Evolutionary conservation across 78 protist genomes (phyloP), one percentile per base, ranked within the genome.

Genomic region (Dictyostelium firmibasis): DNA sequence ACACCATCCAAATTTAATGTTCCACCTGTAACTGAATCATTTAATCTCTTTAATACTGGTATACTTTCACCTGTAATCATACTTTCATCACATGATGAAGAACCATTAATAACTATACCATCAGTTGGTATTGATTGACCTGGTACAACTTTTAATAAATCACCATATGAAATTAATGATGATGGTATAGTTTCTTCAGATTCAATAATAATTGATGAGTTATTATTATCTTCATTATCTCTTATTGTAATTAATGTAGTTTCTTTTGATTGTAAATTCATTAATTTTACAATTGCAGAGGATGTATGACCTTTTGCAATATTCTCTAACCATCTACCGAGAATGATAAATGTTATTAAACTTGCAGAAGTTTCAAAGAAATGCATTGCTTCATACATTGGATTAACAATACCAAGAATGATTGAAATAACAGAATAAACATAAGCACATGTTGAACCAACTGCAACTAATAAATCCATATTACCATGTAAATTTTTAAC

Each of bases 21-120:
- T 69, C 99, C 99, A 38, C 99, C 99, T 50, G 98, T 94, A 44
- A 98, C 97, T 9, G 8, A 0, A 35, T 79, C 96, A 29, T 98
- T 99, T 2, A 0, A 27, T 20, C 20, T 41, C 95, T 98, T 98
- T 44, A 38, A 1, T 3, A 94, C 96, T 13, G 99, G 98, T 20
- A 84, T 14, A 13, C 97, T 18, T 81, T 99, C 99, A 75, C 97
- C 96, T 7, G 99, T 98, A 33, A 99, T 36, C 99, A 97, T 91
- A 33, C 98, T 20, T 92, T 98, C 99, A 81, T 98, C 98, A 35
- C 98, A 77, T 18, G 44, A 6, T 7, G 96, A 5, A 27, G 0
- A 0, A 47, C 98, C 97, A 60, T 20, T 23, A 36, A 87, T 25
- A 20, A 97, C 92, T 10, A 10, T 20, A n/a, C 99, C 99, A 84